Conservation (phyloP, 352 stramenopile genomes). For the Bremia lactucae region DNA sequence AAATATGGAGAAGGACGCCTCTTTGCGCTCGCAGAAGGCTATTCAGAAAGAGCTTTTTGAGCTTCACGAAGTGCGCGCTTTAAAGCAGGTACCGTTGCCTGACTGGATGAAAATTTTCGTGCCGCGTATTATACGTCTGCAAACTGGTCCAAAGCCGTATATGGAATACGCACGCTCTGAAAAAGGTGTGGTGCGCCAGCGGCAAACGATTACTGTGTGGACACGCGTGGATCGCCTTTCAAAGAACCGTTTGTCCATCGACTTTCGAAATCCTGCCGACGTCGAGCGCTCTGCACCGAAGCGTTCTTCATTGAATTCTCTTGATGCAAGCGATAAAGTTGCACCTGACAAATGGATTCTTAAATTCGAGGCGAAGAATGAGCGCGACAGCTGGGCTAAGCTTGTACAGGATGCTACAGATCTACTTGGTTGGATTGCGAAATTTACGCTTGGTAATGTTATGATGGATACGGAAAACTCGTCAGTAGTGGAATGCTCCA, state of each 20-base stretch:
- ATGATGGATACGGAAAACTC: slow-evolving; percentile 46
- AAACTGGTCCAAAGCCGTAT: slow-evolving; percentile 47
- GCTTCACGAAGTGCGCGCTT: slow-evolving; percentile 32
- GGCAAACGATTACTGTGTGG: slow-evolving; percentile 47
- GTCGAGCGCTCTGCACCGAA: slow-evolving; percentile 10
- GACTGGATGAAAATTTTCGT: slow-evolving; percentile 77
- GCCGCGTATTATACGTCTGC: slow-evolving; percentile 43
- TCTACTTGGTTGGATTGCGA: slow-evolving; percentile 55
- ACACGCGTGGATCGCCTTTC: slow-evolving; percentile 46
- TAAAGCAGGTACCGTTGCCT: slow-evolving; percentile 54
- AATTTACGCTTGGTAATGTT: slow-evolving; percentile 50
- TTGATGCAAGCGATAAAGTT: slow-evolving; percentile 22
- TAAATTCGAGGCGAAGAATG: slow-evolving; percentile 62
- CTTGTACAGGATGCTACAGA: slow-evolving; percentile 57
- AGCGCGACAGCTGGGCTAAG: slow-evolving; percentile 50
- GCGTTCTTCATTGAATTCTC: slow-evolving; percentile 4
- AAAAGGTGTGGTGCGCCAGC: slow-evolving; percentile 43
- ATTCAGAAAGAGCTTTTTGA: slow-evolving; percentile 46
- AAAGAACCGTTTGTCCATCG: slow-evolving; percentile 60
- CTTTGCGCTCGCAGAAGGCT: slow-evolving; percentile 27
- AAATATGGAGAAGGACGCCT: slow-evolving; percentile 16
- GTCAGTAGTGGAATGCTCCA: slow-evolving; percentile 52
- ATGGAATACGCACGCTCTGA: slow-evolving; percentile 57
- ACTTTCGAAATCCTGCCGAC: slow-evolving; percentile 36
- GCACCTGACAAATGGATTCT: slow-evolving; percentile 47